phyloP scores from a whole-genome alignment of 73 alveolate species.

The Tetrahymena borealis region DNA sequence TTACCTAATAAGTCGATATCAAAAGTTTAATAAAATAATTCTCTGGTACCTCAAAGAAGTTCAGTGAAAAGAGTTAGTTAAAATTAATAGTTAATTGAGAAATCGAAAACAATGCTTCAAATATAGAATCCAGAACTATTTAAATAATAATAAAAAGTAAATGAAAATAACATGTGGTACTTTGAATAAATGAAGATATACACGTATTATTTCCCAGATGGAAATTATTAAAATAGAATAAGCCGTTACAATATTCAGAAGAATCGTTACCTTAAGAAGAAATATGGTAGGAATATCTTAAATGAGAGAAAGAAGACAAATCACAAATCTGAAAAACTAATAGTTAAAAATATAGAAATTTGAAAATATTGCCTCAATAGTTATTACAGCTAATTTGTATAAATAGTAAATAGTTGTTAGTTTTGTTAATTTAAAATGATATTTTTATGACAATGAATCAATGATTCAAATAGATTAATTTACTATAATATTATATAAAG shows the following conservation, averaged over 20 bases:
- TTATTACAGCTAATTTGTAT: too few species aligned
- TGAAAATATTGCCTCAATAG: too few species aligned
- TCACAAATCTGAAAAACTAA: not conserved
- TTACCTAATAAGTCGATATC: not conserved
- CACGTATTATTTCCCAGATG: not conserved
- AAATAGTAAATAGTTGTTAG: too few species aligned
- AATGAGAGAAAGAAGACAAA: not conserved
- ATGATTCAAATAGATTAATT: too few species aligned
- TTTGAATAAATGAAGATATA: not conserved
- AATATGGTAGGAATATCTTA: not conserved
- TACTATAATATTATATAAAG: too few species aligned
- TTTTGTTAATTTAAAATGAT: too few species aligned
- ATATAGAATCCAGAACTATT: not conserved
- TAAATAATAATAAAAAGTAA: not conserved
- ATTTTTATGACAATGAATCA: too few species aligned
- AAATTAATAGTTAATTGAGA: not conserved
- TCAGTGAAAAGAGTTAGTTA: not conserved
- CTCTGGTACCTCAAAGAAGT: not conserved
- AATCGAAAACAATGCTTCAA: not conserved
- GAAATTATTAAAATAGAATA: not conserved
- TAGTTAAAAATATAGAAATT: not conserved
- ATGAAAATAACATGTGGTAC: not conserved
- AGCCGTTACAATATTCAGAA: not conserved
- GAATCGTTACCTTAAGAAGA: not conserved
- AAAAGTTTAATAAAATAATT: not conserved